Evolutionary conservation across 2,329 filamentous ascomycete species (phyloP).

Genomic region (Akanthomyces muscarius): DNA sequence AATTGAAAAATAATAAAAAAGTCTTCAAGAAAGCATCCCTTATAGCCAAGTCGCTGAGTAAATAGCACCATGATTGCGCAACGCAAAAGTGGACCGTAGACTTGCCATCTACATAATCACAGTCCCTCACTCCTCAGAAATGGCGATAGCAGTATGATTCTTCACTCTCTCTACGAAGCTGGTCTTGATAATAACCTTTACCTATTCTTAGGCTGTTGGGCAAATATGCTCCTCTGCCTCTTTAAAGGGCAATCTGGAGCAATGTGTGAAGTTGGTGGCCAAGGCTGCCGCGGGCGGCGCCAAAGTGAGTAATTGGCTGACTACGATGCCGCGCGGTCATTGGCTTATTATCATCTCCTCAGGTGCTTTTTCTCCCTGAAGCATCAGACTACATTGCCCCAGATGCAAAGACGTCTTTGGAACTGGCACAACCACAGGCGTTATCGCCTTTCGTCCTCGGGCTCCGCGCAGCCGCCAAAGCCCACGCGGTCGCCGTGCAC

Average conservation of each 20-base stretch:
- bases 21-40: neutral
- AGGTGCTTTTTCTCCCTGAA: constrained; percentile 88
- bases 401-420: constrained; percentile 62
- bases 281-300: constrained; percentile 74
- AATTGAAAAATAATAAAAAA: constrained; percentile 9
- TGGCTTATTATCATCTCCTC: constrained; percentile 14
- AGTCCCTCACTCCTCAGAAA: constrained; percentile 16
- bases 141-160: constrained; percentile 28
- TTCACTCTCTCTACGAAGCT: neutral
- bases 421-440: constrained; percentile 63
- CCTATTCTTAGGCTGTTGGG: constrained; percentile 65
- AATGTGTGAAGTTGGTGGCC: constrained; percentile 67
- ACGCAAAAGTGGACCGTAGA: constrained; percentile 11
- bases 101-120: constrained; percentile 12
- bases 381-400: constrained; percentile 83
- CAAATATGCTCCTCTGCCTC: constrained; percentile 84
- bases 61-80: neutral
- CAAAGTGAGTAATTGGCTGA: constrained; percentile 51
- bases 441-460: constrained; percentile 72
- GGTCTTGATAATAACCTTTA: neutral
- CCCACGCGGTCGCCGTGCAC: constrained; percentile 66
- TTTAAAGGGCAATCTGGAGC: constrained; percentile 72
- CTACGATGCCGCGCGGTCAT: constrained; percentile 12
- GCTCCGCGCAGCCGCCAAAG: constrained; percentile 62
- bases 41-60: neutral